Conservation (phyloP, 805 yeast species). For the Blastobotrys chiropterorum region DNA sequence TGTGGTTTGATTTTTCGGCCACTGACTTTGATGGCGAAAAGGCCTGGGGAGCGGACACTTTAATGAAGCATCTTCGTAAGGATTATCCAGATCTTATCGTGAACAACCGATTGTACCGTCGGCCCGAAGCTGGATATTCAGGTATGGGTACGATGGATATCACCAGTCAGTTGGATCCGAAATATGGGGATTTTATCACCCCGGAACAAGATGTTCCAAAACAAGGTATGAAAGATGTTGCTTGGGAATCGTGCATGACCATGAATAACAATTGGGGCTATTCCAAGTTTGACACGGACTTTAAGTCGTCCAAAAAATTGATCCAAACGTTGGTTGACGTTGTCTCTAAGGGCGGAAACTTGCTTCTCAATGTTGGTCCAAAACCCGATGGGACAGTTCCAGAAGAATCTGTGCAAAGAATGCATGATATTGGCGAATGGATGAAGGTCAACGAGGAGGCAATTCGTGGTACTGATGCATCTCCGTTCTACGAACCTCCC, state of each 20-base stretch:
- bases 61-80: slow-evolving; percentile 9
- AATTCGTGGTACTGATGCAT: slow-evolving; percentile 6
- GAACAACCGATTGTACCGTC: slow-evolving; percentile 15
- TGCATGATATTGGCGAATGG: slow-evolving; percentile 14
- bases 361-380: slow-evolving; percentile 18
- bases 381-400: slow-evolving; percentile 15
- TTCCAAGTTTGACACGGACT: slow-evolving; percentile 12
- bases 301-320: slow-evolving; percentile 9
- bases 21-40: slow-evolving; percentile 16
- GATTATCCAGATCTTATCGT: slow-evolving; percentile 13
- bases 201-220: slow-evolving; percentile 17
- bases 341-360: slow-evolving; percentile 16
- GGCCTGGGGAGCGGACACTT: slow-evolving; percentile 13
- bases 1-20: slow-evolving; percentile 17
- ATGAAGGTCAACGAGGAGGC: slow-evolving; percentile 10
- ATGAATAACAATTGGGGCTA: slow-evolving; percentile 17
- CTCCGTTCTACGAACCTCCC: slow-evolving; percentile 6
- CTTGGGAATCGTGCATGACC: slow-evolving; percentile 16
- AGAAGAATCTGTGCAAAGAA: background rate
- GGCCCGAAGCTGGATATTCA: slow-evolving; percentile 5
- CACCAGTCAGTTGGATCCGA: slow-evolving; percentile 9
- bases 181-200: slow-evolving; percentile 18
- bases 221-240: slow-evolving; percentile 10
- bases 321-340: slow-evolving; percentile 9
- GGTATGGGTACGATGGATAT: slow-evolving; percentile 12